A percentile compares a stretch with the other conserved stretches of the same genome.
Conservation (phyloP, 176 grass and related monocot species). For the Hsuehochloa calcarea region DNA sequence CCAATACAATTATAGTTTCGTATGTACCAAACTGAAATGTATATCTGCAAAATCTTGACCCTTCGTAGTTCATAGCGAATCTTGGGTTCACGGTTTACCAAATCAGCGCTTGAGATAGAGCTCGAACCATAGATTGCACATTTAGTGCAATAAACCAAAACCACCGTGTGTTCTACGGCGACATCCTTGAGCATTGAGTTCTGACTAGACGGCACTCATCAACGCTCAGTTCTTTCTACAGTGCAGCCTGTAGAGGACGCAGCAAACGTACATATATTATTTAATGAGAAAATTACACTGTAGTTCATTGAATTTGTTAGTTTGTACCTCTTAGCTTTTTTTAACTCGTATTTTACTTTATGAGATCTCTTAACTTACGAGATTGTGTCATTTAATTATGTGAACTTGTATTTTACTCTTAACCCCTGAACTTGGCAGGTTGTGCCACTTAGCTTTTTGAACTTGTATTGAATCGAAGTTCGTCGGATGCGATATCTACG, state of each 20-base stretch:
- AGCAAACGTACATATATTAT: background rate
- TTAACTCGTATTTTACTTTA: too few relatives aligned
- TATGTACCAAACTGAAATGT: background rate
- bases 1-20: background rate
- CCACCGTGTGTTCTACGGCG: background rate
- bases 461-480: too few relatives aligned
- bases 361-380: too few relatives aligned
- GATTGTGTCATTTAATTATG: rapidly evolving
- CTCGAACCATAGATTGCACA: background rate
- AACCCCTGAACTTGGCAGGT: too few relatives aligned
- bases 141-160: background rate
- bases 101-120: background rate
- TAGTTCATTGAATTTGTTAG: too few relatives aligned
- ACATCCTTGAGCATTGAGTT: background rate
- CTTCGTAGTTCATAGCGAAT: background rate
- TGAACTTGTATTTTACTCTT: too few relatives aligned
- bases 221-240: background rate
- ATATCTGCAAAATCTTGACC: background rate
- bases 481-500: too few relatives aligned
- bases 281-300: too few relatives aligned
- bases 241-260: background rate
- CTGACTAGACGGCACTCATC: background rate
- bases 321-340: too few relatives aligned
- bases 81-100: too few relatives aligned
- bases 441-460: too few relatives aligned